Evolutionary conservation across 768 basidiomycete species (phyloP).

Genomic region (Russula ochroleuca): DNA sequence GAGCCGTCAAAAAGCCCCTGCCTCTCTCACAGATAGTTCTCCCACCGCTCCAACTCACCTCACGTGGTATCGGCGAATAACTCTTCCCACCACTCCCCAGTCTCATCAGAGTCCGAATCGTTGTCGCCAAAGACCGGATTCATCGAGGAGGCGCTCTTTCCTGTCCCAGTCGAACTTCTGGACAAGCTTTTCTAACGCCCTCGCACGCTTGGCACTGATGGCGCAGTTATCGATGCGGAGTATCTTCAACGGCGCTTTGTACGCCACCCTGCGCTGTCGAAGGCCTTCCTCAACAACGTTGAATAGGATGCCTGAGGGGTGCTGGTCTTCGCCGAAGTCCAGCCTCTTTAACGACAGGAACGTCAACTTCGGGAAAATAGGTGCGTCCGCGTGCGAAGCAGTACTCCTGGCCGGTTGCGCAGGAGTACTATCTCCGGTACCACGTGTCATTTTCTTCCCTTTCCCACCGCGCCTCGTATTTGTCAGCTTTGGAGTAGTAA

Average conservation of each 20-base stretch:
- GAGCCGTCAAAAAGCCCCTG: too few species aligned
- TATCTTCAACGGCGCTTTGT: neutral
- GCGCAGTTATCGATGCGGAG: neutral
- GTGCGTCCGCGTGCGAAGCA: neutral
- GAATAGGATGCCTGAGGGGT: neutral
- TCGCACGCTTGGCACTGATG: neutral
- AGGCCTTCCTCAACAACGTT: neutral
- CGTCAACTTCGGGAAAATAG: conserved; percentile 1
- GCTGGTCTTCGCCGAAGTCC: neutral
- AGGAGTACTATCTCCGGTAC: neutral
- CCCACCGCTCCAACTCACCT: too few species aligned
- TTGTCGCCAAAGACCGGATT: neutral
- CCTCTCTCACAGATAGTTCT: too few species aligned
- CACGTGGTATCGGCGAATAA: neutral
- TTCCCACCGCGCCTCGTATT: neutral
- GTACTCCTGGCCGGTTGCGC: neutral
- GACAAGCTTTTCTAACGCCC: neutral
- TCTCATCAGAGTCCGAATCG: neutral
- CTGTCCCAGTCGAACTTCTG: conserved; percentile 1
- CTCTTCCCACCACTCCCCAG: neutral
- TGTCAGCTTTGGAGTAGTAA: neutral
- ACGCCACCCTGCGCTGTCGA: neutral
- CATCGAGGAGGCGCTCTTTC: neutral
- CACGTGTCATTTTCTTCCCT: neutral
- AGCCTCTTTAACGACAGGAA: neutral